Base-by-base conservation (phyloP, 805 yeast species). In the Brettanomyces nanus region DNA sequence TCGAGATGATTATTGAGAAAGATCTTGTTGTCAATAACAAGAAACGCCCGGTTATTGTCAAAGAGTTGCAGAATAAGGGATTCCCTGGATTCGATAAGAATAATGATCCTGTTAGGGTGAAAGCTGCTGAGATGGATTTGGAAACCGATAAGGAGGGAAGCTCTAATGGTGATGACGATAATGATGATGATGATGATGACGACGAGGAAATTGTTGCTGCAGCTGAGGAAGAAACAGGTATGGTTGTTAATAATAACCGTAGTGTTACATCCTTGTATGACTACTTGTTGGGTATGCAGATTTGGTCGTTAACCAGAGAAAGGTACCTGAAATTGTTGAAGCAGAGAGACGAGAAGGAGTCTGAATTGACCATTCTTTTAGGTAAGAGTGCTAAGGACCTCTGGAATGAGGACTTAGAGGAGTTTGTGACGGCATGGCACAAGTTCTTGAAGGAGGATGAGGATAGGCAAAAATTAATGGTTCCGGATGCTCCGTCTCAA, bases 291-390 rank as follows among this genome's bases (percentile, higher is more conserved):
- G 94, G 92, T 38, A 84, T 92, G 95, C 75, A 87, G 26, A 79
- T 92, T 46, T 86, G 96, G 92, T 82, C 96, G 28, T 73, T 92
- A 54, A 90, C 98, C 1, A 71, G 70, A 41, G 98, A 92, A 61
- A 74, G 92, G 49, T 92, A 89, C 54, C 89, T 85, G 51, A 79
- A 74, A 47, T 65, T 92, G 46, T 64, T 87, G 50, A 69, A 70
- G 38, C 94, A 89, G 55, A 72, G 76, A 43, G 85, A 77, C 40
- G 80, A 66, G 19, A 81, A 79, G 51, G 90, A 86, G 54, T 65
- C 58, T 10, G 94, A 85, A 53, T 69, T 90, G 49, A 80, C 75
- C 32, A 56, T 53, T 1, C 66, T 92, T 47, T 69, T 87, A 48
- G 69, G 72, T 38, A 67, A 76, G 52, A 66, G 83, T 10, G 87